Conservation (phyloP, 495 filamentous ascomycete genomes). For the Neurospora sp. region DNA sequence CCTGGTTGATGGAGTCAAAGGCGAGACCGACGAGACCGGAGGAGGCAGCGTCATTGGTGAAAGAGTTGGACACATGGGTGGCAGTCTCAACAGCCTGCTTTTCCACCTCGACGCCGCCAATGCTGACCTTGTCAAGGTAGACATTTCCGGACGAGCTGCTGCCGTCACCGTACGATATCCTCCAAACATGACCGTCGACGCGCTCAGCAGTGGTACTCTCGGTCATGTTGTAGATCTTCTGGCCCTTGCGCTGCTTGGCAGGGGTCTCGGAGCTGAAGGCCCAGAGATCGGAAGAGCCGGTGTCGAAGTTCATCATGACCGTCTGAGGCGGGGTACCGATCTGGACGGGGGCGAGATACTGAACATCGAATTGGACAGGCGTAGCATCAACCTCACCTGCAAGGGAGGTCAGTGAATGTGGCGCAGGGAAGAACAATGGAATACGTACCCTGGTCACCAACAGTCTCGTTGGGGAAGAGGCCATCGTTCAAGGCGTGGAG, state of each 20-base stretch:
- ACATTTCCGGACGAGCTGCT: slow-evolving; percentile 60
- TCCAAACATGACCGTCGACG: slow-evolving; percentile 49
- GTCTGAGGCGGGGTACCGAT: slow-evolving; percentile 67
- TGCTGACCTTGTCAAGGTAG: slow-evolving; percentile 64
- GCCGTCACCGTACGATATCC: slow-evolving; percentile 65
- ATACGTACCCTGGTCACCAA: slow-evolving; percentile 3
- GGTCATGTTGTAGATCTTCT: slow-evolving; percentile 42
- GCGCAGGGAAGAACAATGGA: neutral
- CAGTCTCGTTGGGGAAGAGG: slow-evolving; percentile 8
- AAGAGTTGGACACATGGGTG: slow-evolving; percentile 48
- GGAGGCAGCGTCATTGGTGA: slow-evolving; percentile 53
- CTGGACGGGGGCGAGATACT: slow-evolving; percentile 54
- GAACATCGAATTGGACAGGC: slow-evolving; percentile 48
- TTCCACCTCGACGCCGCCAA: slow-evolving; percentile 56
- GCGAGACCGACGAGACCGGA: slow-evolving; percentile 65
- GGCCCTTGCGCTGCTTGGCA: slow-evolving; percentile 40
- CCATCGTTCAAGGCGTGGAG: slow-evolving; percentile 7
- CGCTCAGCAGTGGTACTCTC: slow-evolving; percentile 38
- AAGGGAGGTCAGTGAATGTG: neutral
- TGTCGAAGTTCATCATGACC: slow-evolving; percentile 64
- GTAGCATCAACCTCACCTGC: slow-evolving; percentile 29
- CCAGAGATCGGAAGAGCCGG: slow-evolving; percentile 67
- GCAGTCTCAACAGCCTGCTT: slow-evolving; percentile 69
- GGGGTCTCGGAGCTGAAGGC: slow-evolving; percentile 42
- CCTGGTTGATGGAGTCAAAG: slow-evolving; percentile 64